These are phyloP conservation scores for Coccinonectria pachysandricola DNA, from an alignment of 2,329 filamentous ascomycete genomes.

Conservation along the genomic window DNA sequence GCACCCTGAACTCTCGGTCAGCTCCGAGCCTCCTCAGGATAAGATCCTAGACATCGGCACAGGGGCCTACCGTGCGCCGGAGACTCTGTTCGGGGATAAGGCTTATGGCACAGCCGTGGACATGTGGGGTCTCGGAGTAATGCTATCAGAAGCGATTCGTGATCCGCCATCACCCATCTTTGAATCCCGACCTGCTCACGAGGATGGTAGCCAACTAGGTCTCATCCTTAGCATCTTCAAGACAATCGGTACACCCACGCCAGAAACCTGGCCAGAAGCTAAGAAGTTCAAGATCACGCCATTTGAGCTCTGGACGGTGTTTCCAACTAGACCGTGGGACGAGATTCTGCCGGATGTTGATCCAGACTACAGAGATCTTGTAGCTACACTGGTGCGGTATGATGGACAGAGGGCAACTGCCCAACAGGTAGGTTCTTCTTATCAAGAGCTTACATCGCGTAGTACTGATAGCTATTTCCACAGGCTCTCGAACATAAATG, in stretches of 20 bases:
- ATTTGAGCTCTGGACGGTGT: slow-evolving; percentile 81
- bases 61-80: slow-evolving; percentile 80
- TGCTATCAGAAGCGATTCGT: slow-evolving; percentile 65
- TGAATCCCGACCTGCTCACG: slow-evolving; percentile 59
- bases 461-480: slow-evolving; percentile 1
- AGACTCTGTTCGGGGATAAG: slow-evolving; percentile 76
- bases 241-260: slow-evolving; percentile 76
- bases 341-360: slow-evolving; percentile 55
- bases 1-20: slow-evolving; percentile 49
- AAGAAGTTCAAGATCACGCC: slow-evolving; percentile 58
- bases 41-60: slow-evolving; percentile 94
- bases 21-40: slow-evolving; percentile 52
- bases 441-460: too few species aligned
- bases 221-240: slow-evolving; percentile 89
- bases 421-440: slow-evolving; percentile 23
- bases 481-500: slow-evolving; percentile 17
- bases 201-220: slow-evolving; percentile 84
- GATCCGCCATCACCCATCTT: slow-evolving; percentile 57
- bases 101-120: slow-evolving; percentile 65
- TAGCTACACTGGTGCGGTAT: slow-evolving; percentile 60
- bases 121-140: slow-evolving; percentile 80
- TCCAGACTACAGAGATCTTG: slow-evolving; percentile 50
- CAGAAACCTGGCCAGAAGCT: slow-evolving; percentile 76
- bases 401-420: slow-evolving; percentile 62
- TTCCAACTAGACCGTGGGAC: slow-evolving; percentile 57